phyloP scores from a whole-genome alignment of 257 asterid genomes.

The Rauvolfia tetraphylla region DNA sequence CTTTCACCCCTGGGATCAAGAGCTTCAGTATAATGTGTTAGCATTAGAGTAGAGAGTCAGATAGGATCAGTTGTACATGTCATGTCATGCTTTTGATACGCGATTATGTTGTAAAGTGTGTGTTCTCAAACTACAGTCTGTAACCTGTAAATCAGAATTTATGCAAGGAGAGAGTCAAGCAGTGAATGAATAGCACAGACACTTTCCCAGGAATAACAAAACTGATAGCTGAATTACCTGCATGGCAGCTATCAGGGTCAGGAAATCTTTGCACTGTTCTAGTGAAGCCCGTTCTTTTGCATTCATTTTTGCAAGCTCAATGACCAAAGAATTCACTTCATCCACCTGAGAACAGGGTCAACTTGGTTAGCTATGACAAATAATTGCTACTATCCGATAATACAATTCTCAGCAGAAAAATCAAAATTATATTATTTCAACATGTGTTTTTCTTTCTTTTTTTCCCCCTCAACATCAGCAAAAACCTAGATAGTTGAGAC shows the following conservation, averaged over 20 bases:
- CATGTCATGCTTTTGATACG: slow-evolving; percentile 48
- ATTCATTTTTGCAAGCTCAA: slow-evolving; percentile 67
- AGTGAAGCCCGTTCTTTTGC: slow-evolving; percentile 65
- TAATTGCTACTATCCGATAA: neutral
- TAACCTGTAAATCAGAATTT: slow-evolving; percentile 44
- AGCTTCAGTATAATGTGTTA: slow-evolving; percentile 43
- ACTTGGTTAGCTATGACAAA: neutral
- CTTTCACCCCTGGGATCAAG: slow-evolving; percentile 35
- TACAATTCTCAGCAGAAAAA: neutral
- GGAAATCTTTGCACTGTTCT: slow-evolving; percentile 58
- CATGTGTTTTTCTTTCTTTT: neutral
- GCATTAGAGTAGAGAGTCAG: slow-evolving; percentile 40
- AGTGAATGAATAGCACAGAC: neutral
- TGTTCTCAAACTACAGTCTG: slow-evolving; percentile 76
- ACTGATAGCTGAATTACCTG: slow-evolving; percentile 44
- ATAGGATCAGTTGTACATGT: slow-evolving; percentile 44
- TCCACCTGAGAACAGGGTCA: slow-evolving; percentile 47
- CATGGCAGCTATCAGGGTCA: slow-evolving; percentile 57
- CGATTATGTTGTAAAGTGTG: slow-evolving; percentile 70
- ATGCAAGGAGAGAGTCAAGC: neutral
- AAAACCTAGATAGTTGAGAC: neutral
- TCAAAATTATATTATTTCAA: neutral
- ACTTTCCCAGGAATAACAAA: slow-evolving; percentile 2
- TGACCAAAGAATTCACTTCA: slow-evolving; percentile 52
- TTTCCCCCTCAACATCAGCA: neutral